phyloP scores from a whole-genome alignment of 352 stramenopile species.

The Phytophthora constricta region DNA sequence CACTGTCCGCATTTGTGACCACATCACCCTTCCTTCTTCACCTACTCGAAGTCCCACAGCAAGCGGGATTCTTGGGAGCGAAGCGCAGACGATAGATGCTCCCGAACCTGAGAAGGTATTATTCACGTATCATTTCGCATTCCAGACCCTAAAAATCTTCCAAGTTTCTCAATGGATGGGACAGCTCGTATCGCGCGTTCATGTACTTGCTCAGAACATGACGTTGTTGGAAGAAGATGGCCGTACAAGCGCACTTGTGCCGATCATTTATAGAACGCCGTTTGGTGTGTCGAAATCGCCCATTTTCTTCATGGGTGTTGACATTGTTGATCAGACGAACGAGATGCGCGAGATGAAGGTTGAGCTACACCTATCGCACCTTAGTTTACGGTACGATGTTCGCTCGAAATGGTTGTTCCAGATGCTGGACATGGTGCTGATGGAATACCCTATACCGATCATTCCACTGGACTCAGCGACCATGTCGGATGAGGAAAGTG shows the following conservation, averaged over 20 bases:
- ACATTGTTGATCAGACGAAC: constrained; percentile 84
- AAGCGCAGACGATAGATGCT: constrained; percentile 2
- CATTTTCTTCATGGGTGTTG: constrained; percentile 80
- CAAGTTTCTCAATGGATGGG: constrained; percentile 90
- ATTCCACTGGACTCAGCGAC: constrained; percentile 82
- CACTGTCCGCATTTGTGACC: constrained; percentile 64
- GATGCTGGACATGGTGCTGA: constrained; percentile 75
- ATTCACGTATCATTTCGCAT: constrained; percentile 79
- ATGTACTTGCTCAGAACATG: constrained; percentile 73
- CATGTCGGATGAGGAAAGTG: constrained; percentile 62
- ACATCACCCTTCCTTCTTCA: constrained; percentile 29
- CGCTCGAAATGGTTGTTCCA: constrained; percentile 83
- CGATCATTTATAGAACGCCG: constrained; percentile 84
- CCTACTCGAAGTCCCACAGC: constrained; percentile 11
- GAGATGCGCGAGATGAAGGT: constrained; percentile 91
- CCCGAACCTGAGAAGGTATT: constrained; percentile 34
- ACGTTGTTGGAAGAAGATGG: constrained; percentile 79
- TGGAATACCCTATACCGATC: constrained; percentile 85
- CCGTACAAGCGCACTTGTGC: constrained; percentile 44
- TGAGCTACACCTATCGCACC: constrained; percentile 84
- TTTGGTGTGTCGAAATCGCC: constrained; percentile 78
- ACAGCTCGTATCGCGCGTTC: constrained; percentile 76
- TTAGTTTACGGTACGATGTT: constrained; percentile 85
- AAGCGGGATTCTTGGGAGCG: not conserved
- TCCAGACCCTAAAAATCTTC: constrained; percentile 82